Conservation (phyloP, 2,329 filamentous ascomycete genomes). For the Diplodia mutila region DNA sequence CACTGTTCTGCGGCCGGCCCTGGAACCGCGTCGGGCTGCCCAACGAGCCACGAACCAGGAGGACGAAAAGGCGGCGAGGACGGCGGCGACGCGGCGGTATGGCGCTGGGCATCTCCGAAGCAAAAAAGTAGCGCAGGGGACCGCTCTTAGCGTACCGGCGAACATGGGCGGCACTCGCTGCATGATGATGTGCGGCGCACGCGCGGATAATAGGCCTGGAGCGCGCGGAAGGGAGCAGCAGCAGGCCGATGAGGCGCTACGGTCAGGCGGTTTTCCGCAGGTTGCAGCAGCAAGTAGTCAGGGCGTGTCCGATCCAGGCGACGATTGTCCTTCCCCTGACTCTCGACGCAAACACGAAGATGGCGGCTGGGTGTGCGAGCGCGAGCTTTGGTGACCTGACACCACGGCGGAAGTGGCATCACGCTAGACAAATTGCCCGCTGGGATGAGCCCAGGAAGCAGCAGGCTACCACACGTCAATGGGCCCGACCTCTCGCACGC, state of each 20-base stretch:
- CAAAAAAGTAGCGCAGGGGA: constrained; percentile 1
- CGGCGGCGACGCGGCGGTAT: constrained; percentile 10
- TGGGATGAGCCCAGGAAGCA: constrained; percentile 10
- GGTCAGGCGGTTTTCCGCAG: not conserved
- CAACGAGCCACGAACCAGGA: too few species aligned
- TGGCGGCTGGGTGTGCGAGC: too few species aligned
- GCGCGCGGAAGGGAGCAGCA: not conserved
- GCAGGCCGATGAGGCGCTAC: not conserved
- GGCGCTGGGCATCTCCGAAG: not conserved
- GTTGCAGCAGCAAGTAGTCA: not conserved
- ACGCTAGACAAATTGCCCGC: constrained; percentile 21
- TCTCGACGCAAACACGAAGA: not conserved
- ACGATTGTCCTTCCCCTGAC: constrained; percentile 19
- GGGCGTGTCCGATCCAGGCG: constrained; percentile 1
- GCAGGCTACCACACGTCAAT: constrained; percentile 12
- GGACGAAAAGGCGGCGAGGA: not conserved
- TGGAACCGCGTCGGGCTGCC: not conserved
- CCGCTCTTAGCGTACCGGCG: not conserved
- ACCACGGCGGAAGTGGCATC: constrained; percentile 20
- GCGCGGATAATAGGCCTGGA: not conserved
- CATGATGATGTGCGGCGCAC: not conserved
- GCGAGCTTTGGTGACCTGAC: constrained; percentile 21
- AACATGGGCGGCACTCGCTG: not conserved
- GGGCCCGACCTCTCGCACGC: not conserved
- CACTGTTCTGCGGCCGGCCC: constrained; percentile 7